phyloP scores from a whole-genome alignment of 257 asterid genomes.

The Nicotiana obtusifolia region DNA sequence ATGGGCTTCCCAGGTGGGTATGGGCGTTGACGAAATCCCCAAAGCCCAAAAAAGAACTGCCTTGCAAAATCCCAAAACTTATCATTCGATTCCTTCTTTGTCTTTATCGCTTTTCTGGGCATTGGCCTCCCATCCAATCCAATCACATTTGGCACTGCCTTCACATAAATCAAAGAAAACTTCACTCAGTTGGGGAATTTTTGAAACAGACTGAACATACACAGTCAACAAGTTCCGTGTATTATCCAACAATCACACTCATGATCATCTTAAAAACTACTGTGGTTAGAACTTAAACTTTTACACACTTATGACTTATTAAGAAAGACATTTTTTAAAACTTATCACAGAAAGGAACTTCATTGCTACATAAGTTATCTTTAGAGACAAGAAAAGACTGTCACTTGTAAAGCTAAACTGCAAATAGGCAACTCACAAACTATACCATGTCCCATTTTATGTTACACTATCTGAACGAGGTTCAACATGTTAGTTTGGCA shows the following conservation, averaged over 20 bases:
- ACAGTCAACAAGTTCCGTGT: background rate
- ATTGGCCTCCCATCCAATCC: conserved; percentile 98
- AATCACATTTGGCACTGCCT: conserved; percentile 83
- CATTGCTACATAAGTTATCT: background rate
- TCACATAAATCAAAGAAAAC: conserved; percentile 19
- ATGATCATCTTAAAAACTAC: background rate
- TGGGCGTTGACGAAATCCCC: conserved; percentile 96
- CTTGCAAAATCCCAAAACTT: conserved; percentile 94
- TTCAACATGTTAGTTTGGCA: background rate
- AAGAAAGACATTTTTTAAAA: no score
- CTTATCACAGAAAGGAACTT: background rate
- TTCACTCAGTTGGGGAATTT: background rate
- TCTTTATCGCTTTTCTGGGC: conserved; percentile 87
- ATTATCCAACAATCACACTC: background rate
- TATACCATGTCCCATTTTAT: background rate
- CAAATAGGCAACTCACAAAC: background rate
- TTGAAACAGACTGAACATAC: background rate
- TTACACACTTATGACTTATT: background rate
- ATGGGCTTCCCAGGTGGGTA: conserved; percentile 93
- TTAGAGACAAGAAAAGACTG: background rate
- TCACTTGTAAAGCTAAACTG: background rate
- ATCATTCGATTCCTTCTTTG: conserved; percentile 57
- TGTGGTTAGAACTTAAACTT: background rate
- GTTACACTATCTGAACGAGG: background rate
- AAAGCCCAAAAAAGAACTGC: conserved; percentile 97